These are phyloP conservation scores for Fusarium lyarnte DNA, from an alignment of 2,329 filamentous ascomycete species.

Conservation along the genomic window DNA sequence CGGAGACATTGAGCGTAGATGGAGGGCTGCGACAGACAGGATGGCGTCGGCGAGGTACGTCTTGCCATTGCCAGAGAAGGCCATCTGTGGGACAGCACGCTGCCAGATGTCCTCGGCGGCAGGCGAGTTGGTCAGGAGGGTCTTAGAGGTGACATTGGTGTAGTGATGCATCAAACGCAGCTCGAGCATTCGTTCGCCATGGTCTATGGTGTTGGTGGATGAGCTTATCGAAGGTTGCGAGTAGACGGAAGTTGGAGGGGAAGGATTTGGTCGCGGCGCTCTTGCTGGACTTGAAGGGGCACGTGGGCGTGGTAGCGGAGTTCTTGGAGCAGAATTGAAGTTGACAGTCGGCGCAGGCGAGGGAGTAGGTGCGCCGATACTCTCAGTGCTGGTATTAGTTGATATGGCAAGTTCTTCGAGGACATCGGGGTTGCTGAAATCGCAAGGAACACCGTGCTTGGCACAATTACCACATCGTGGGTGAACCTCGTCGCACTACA, in stretches of 20 bases:
- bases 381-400: conserved; percentile 48
- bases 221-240: conserved; percentile 43
- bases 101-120: conserved; percentile 67
- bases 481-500: conserved; percentile 72
- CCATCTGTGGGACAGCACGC: conserved; percentile 67
- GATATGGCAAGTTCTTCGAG: conserved; percentile 55
- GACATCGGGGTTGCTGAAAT: conserved; percentile 66
- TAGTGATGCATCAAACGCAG: conserved; percentile 73
- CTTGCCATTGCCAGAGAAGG: conserved; percentile 66
- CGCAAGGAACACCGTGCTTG: conserved; percentile 73
- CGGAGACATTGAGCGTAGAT: conserved; percentile 65
- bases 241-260: conserved; percentile 49
- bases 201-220: conserved; percentile 46
- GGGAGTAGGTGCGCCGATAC: conserved; percentile 37
- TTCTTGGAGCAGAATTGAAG: conserved; percentile 36
- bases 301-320: conserved; percentile 38
- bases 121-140: conserved; percentile 64
- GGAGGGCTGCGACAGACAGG: conserved; percentile 70
- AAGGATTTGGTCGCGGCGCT: conserved; percentile 36
- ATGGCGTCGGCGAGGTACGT: conserved; percentile 71
- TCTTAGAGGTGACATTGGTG: conserved; percentile 68
- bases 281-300: conserved; percentile 32
- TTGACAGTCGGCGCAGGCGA: conserved; percentile 34
- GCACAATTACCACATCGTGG: conserved; percentile 72
- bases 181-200: conserved; percentile 63